Conservation (phyloP, 768 basidiomycete species). For the Artomyces pyxidatus region DNA sequence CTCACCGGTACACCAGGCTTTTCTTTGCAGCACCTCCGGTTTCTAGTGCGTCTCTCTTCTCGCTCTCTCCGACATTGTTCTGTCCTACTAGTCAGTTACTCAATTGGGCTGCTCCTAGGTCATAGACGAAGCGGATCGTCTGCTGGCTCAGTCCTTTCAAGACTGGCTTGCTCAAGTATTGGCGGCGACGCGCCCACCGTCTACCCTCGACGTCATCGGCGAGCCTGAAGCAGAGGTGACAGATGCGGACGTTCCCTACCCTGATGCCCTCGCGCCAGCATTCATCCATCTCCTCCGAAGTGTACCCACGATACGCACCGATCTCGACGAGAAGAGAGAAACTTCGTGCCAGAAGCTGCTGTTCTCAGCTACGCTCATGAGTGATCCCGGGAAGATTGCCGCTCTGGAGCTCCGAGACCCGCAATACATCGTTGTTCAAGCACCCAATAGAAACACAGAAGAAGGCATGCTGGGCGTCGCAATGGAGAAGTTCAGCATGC, state of each 20-base stretch:
- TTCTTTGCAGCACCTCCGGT: slow-evolving; percentile 90
- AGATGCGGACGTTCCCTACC: slow-evolving; percentile 17
- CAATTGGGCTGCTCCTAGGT: slow-evolving; percentile 40
- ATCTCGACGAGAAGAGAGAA: slow-evolving; percentile 47
- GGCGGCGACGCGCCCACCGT: slow-evolving; percentile 48
- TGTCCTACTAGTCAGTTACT: background rate
- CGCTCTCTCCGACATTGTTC: too few species aligned
- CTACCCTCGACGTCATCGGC: slow-evolving; percentile 1
- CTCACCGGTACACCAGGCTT: slow-evolving; percentile 83
- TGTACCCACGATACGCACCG: slow-evolving; percentile 34
- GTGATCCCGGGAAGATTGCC: slow-evolving; percentile 89
- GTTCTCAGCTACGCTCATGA: slow-evolving; percentile 93
- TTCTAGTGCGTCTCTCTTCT: slow-evolving; percentile 62
- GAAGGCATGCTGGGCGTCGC: slow-evolving; percentile 42
- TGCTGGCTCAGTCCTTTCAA: slow-evolving; percentile 92
- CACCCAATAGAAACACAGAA: slow-evolving; percentile 23
- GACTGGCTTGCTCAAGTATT: slow-evolving; percentile 88
- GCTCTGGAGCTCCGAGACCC: slow-evolving; percentile 71
- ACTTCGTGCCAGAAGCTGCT: slow-evolving; percentile 88
- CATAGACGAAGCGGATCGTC: slow-evolving; percentile 96
- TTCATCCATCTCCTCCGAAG: slow-evolving; percentile 37
- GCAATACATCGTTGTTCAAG: slow-evolving; percentile 82
- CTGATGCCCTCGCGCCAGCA: slow-evolving; percentile 58
- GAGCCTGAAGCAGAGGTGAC: background rate
- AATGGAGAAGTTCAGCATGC: slow-evolving; percentile 78